Conservation (phyloP, 768 basidiomycete species). For the Rhodotorula diobovata region DNA sequence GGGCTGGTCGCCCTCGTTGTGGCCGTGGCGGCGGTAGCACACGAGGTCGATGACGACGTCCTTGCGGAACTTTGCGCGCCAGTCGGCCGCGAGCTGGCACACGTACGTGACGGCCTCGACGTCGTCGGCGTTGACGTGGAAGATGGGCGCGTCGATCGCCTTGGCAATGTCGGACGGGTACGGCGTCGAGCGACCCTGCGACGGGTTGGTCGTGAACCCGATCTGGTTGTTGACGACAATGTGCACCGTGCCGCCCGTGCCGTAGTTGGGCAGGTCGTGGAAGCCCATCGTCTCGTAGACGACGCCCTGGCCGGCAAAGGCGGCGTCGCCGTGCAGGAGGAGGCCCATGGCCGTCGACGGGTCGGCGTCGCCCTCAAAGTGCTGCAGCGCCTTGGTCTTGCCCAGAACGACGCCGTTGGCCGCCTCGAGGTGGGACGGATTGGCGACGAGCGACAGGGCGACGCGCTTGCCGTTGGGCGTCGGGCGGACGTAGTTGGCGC, state of each 20-base stretch:
- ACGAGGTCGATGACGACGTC: slow-evolving; percentile 98
- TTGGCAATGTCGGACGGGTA: slow-evolving; percentile 98
- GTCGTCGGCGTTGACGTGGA: slow-evolving; percentile 98
- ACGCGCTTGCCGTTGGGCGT: slow-evolving; percentile 98
- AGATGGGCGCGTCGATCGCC: slow-evolving; percentile 94
- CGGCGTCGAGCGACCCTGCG: slow-evolving; percentile 93
- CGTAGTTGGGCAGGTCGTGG: slow-evolving; percentile 88
- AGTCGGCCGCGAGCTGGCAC: slow-evolving; percentile 95
- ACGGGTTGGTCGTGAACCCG: slow-evolving; percentile 97
- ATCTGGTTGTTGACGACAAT: slow-evolving; percentile 99
- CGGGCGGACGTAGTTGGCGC: slow-evolving; percentile 96
- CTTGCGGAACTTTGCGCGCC: slow-evolving; percentile 96
- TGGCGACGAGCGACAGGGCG: slow-evolving; percentile 92
- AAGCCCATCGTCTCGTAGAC: slow-evolving; percentile 99
- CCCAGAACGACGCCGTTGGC: slow-evolving; percentile 98
- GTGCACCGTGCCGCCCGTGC: slow-evolving; percentile 96
- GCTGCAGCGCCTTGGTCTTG: slow-evolving; percentile 94
- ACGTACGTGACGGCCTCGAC: slow-evolving; percentile 98
- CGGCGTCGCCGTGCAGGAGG: slow-evolving; percentile 93
- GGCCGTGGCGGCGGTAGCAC: slow-evolving; percentile 95
- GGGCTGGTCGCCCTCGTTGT: slow-evolving; percentile 99
- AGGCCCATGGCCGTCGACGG: slow-evolving; percentile 78
- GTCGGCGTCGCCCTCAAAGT: slow-evolving; percentile 72
- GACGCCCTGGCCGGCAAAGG: slow-evolving; percentile 95
- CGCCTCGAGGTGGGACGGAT: slow-evolving; percentile 96